A percentile compares a stretch with the other conserved stretches of the same genome.
These are phyloP conservation scores for Terana coerulea DNA, from an alignment of 768 basidiomycete species.

Conservation along the genomic window DNA sequence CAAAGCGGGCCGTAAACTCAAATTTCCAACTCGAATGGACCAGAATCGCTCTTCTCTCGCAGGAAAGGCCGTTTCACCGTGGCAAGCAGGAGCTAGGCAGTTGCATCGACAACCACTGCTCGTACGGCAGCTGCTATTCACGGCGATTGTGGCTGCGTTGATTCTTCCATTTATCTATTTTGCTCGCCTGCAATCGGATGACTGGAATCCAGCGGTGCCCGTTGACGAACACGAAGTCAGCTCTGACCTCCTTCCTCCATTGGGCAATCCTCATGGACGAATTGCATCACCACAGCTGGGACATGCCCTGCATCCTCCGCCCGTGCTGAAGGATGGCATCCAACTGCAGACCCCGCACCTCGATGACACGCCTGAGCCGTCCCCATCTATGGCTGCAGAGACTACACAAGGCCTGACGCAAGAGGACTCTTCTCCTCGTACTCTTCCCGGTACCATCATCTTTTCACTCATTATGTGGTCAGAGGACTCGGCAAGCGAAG, in stretches of 20 bases:
- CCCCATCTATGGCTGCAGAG: background rate
- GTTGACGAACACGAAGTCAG: no score
- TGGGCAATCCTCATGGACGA: background rate
- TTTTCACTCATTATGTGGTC: constrained; percentile 45
- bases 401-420: background rate
- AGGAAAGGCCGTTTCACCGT: no score
- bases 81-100: constrained; percentile 12
- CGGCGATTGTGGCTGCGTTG: background rate
- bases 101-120: constrained; percentile 10
- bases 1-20: no score
- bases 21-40: no score
- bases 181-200: no score
- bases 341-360: background rate
- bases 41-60: no score
- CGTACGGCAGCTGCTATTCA: background rate
- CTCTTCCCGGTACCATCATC: constrained; percentile 11
- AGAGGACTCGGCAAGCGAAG: constrained; percentile 39
- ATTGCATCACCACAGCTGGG: background rate
- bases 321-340: background rate
- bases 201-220: no score
- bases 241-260: no score
- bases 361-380: background rate
- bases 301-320: background rate
- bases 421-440: background rate
- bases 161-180: background rate